Evolutionary conservation across 1,139 yeast genomes (phyloP).

Genomic region (Casaregolazyma lundiana): DNA sequence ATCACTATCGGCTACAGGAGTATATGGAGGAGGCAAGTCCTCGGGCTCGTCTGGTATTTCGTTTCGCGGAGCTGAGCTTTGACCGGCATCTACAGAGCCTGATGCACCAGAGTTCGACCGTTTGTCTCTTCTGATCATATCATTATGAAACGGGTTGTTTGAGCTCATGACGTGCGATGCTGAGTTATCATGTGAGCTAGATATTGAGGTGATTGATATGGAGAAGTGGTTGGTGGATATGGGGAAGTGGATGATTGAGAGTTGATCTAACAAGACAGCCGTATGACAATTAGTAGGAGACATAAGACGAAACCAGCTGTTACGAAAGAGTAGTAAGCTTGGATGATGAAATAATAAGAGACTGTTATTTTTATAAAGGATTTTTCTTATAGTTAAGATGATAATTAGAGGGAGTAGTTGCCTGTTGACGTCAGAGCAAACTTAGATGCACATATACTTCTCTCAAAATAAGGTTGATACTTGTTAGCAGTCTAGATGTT

Average conservation of each 20-base stretch:
- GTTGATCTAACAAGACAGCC: no score
- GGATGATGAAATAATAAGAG: no score
- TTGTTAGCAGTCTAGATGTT: no score
- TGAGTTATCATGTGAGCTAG: constrained; percentile 5
- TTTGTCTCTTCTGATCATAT: background rate
- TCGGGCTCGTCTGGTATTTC: constrained; percentile 22
- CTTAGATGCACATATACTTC: no score
- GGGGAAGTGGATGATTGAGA: background rate
- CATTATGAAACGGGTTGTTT: constrained; percentile 4
- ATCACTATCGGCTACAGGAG: constrained; percentile 16
- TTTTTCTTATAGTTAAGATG: no score
- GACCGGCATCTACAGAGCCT: background rate
- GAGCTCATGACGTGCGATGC: background rate
- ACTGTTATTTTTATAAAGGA: no score
- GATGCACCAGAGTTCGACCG: background rate
- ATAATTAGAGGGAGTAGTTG: no score
- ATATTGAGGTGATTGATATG: background rate
- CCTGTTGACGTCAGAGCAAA: no score
- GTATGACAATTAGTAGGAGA: no score
- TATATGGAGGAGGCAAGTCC: constrained; percentile 29
- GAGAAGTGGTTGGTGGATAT: background rate
- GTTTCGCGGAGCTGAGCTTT: constrained; percentile 5
- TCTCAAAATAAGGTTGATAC: no score
- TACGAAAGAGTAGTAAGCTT: no score
- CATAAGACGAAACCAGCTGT: no score